Base-by-base conservation (phyloP, 805 yeast genomes). In the Myxozyma sirexii region DNA sequence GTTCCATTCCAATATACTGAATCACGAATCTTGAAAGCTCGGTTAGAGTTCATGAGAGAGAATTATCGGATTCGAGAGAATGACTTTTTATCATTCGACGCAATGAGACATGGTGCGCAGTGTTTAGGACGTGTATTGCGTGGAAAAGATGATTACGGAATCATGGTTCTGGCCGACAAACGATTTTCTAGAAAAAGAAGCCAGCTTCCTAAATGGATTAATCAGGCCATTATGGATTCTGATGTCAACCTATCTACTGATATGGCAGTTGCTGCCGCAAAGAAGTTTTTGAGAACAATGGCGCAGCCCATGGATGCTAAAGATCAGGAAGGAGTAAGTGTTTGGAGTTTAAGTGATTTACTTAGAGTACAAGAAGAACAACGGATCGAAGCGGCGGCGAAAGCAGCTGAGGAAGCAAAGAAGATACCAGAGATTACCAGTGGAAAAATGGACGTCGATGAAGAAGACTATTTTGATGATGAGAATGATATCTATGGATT, bases 31-130 rank as follows among this genome's bases (percentile, higher is more conserved):
- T 78, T 94, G 69, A 94, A 94, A 68, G 99, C 99, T 0, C 82
- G 99, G 53, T 77, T 94, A 46, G 99, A 94, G 74, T 94, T 94
- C 69, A 75, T 94, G 72, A 80, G 98, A 66, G 98, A 94, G 71
- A 92, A 91, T 69, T 93, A 84, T 72, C 96, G 91, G 69, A 93
- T 94, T 57, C 82, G 90, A 64, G 99, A 94, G 70, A 91, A 90
- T 71, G 99, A 94, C 70, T 94, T 94, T 71, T 73, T 94, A 39
- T 92, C 98, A 10, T 94, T 94, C 79, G 99, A 94, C 75, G 99
- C 99, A 13, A 94, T 94, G 99, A 84, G 99, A 71, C 99, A 94
- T 76, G 99, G 98, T 3, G 98, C 99, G 0, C 99, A 94, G 74
- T 94, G 99, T 75, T 76, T 94, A 70, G 99, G 99, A 10, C 84